phyloP scores from a whole-genome alignment of 2,329 filamentous ascomycete species.

The Nectriaceae sp. region DNA sequence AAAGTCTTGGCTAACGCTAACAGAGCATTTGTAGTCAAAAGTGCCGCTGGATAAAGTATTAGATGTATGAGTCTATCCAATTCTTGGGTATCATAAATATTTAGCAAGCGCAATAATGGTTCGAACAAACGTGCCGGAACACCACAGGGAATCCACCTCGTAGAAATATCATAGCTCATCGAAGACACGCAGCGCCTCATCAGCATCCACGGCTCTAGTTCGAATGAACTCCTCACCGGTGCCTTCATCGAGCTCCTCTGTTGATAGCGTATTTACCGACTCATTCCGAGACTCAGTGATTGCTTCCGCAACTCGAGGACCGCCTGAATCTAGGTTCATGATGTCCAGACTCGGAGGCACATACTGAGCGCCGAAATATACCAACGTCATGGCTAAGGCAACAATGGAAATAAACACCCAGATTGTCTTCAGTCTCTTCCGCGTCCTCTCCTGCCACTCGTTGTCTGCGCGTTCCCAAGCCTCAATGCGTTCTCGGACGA shows the following conservation, averaged over 20 bases:
- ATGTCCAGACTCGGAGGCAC: slow-evolving; percentile 13
- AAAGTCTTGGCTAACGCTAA: too few relatives aligned
- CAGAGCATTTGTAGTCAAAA: too few relatives aligned
- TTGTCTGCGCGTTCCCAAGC: slow-evolving; percentile 67
- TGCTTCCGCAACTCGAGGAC: slow-evolving; percentile 22
- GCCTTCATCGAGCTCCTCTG: slow-evolving; percentile 19
- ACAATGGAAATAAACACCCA: slow-evolving; percentile 60
- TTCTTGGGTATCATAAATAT: too few relatives aligned
- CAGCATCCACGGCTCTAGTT: slow-evolving; percentile 30
- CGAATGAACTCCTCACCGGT: slow-evolving; percentile 25
- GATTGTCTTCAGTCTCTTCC: slow-evolving; percentile 60
- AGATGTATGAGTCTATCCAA: too few relatives aligned
- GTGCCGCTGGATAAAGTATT: too few relatives aligned
- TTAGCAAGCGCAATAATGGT: too few relatives aligned
- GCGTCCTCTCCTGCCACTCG: slow-evolving; percentile 69
- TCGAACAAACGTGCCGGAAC: too few relatives aligned
- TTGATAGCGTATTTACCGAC: slow-evolving; percentile 20
- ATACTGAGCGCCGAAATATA: slow-evolving; percentile 38
- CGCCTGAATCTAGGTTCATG: slow-evolving; percentile 9
- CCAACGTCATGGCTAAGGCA: slow-evolving; percentile 48
- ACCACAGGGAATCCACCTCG: too few relatives aligned
- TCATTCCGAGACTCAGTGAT: slow-evolving; percentile 25
- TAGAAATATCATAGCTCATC: slow-evolving; percentile 49
- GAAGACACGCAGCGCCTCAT: slow-evolving; percentile 44
- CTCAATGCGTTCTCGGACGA: slow-evolving; percentile 65